These are phyloP conservation scores for Phanerochaete carnosa DNA, from an alignment of 768 basidiomycete species.

Conservation along the genomic window DNA sequence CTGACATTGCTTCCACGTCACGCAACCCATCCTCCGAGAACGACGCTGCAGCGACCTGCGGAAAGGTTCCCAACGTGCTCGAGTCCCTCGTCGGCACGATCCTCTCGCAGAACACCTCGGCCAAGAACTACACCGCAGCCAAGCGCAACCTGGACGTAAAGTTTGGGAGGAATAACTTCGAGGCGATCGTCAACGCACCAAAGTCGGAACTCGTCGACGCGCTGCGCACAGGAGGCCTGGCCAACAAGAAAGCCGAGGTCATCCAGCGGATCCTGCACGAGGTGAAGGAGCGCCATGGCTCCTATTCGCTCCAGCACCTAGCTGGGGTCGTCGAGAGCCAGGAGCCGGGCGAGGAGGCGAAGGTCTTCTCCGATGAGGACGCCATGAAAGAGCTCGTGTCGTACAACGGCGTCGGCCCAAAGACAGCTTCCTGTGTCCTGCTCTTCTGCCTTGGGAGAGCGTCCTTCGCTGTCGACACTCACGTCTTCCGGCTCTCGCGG, in stretches of 20 bases:
- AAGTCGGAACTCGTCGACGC: slow-evolving; percentile 42
- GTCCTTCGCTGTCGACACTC: slow-evolving; percentile 64
- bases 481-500: slow-evolving; percentile 52
- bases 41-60: slow-evolving; percentile 37
- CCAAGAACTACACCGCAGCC: slow-evolving; percentile 46
- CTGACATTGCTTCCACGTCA: slow-evolving; percentile 21
- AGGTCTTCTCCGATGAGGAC: slow-evolving; percentile 37
- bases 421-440: slow-evolving; percentile 61
- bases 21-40: slow-evolving; percentile 26
- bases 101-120: slow-evolving; percentile 59
- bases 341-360: background rate
- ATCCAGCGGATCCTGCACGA: slow-evolving; percentile 47
- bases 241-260: slow-evolving; percentile 54
- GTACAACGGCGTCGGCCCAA: slow-evolving; percentile 57
- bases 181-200: slow-evolving; percentile 43
- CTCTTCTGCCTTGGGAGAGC: slow-evolving; percentile 59
- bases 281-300: slow-evolving; percentile 44
- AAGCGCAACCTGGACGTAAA: slow-evolving; percentile 43
- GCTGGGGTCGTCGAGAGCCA: slow-evolving; percentile 21
- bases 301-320: slow-evolving; percentile 58
- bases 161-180: slow-evolving; percentile 51
- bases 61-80: slow-evolving; percentile 49
- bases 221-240: slow-evolving; percentile 52
- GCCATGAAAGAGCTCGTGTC: slow-evolving; percentile 56
- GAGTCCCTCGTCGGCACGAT: slow-evolving; percentile 57